These are phyloP conservation scores for Bipolaris bicolor DNA, from an alignment of 2,329 filamentous ascomycete species.

Conservation along the genomic window DNA sequence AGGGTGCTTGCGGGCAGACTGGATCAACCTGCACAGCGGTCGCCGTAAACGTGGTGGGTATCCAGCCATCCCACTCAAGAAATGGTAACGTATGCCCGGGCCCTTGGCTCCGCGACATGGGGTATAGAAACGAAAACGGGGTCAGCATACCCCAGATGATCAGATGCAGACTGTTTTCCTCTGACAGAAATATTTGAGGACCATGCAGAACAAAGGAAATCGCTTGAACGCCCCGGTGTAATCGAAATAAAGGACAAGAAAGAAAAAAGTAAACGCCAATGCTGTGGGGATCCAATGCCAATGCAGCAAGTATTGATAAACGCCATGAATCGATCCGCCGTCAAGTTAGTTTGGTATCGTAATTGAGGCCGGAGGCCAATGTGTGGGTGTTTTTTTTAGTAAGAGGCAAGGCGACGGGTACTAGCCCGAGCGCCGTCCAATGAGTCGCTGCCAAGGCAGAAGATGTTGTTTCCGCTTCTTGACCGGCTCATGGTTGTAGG, in stretches of 20 bases:
- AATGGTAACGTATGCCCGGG: slow-evolving; percentile 32
- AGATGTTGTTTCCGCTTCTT: slow-evolving; percentile 39
- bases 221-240: slow-evolving; percentile 47
- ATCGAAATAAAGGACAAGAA: slow-evolving; percentile 19
- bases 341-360: slow-evolving; percentile 41
- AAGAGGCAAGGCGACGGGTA: slow-evolving; percentile 48
- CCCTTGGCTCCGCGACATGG: slow-evolving; percentile 27
- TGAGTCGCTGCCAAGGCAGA: slow-evolving; percentile 41
- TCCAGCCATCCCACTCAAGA: slow-evolving; percentile 37
- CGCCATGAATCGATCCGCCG: slow-evolving; percentile 46
- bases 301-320: slow-evolving; percentile 46
- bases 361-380: slow-evolving; percentile 34
- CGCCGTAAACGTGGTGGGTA: slow-evolving; percentile 35
- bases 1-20: slow-evolving; percentile 37
- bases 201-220: slow-evolving; percentile 40
- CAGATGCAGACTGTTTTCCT: slow-evolving; percentile 28
- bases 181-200: slow-evolving; percentile 31
- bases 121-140: slow-evolving; percentile 43
- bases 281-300: slow-evolving; percentile 40
- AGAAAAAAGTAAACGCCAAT: slow-evolving; percentile 39
- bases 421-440: slow-evolving; percentile 41
- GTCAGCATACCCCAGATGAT: slow-evolving; percentile 28
- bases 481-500: slow-evolving; percentile 56
- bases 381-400: slow-evolving; percentile 31
- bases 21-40: slow-evolving; percentile 33